Conservation (phyloP, 2,329 filamentous ascomycete species). For the Phaeosphaeriaceae sp. region DNA sequence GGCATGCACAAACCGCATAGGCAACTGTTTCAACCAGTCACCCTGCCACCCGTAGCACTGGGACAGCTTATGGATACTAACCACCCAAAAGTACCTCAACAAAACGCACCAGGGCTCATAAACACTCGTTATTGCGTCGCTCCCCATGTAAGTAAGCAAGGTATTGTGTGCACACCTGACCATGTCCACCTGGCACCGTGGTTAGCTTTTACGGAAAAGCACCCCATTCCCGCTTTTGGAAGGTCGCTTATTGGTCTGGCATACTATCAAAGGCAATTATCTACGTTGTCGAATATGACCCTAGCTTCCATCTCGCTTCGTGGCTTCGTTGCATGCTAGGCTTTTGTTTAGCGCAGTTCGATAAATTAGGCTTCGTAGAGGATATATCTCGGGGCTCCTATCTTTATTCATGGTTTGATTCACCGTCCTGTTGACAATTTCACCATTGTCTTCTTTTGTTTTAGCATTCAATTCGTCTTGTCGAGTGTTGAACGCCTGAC, state of each 20-base stretch:
- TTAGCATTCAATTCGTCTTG: conserved; percentile 1
- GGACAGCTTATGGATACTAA: too few relatives aligned
- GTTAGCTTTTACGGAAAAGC: conserved; percentile 9
- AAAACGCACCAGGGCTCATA: conserved; percentile 10
- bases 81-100: neutral
- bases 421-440: neutral
- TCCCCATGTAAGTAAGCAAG: neutral
- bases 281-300: conserved; percentile 14
- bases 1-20: too few relatives aligned
- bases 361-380: conserved; percentile 1
- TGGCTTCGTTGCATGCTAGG: conserved; percentile 1
- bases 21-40: too few relatives aligned
- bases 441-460: conserved; percentile 1
- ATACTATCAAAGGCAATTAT: conserved; percentile 15
- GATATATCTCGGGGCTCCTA: conserved; percentile 4
- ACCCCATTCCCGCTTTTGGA: conserved; percentile 20
- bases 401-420: neutral
- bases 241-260: conserved; percentile 22
- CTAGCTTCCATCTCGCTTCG: conserved; percentile 6
- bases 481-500: neutral
- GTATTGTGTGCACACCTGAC: conserved; percentile 9
- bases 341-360: neutral
- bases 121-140: conserved; percentile 13
- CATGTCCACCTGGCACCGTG: too few relatives aligned
- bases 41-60: too few relatives aligned